These are phyloP conservation scores for Umbellularia californica DNA, from an alignment of 164 flowering plant species.

Conservation along the genomic window DNA sequence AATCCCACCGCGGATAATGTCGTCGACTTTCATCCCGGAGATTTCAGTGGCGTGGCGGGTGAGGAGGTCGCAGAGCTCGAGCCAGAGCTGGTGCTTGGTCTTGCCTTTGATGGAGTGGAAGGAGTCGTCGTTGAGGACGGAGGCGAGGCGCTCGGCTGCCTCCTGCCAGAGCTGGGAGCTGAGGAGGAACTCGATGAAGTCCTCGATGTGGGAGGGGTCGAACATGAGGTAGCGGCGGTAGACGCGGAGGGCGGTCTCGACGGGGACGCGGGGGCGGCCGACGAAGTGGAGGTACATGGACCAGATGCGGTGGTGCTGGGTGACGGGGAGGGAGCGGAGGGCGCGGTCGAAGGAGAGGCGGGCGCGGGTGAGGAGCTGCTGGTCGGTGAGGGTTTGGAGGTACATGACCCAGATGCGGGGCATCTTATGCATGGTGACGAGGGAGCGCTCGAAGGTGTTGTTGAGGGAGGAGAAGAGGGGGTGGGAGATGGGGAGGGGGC, in stretches of 20 bases:
- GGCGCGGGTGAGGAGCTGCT: constrained; percentile 56
- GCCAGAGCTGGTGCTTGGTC: constrained; percentile 80
- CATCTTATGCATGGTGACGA: constrained; percentile 96
- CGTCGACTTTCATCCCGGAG: constrained; percentile 90
- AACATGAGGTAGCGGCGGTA: constrained; percentile 87
- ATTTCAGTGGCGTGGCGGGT: constrained; percentile 71
- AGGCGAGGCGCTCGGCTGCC: constrained; percentile 78
- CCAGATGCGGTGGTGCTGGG: constrained; percentile 96
- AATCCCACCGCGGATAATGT: constrained; percentile 89
- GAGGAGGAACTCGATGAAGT: constrained; percentile 81
- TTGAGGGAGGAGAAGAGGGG: constrained; percentile 57
- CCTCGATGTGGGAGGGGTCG: constrained; percentile 88
- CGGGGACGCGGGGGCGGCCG: constrained; percentile 70
- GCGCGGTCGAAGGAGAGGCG: constrained; percentile 80
- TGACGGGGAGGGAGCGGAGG: constrained; percentile 82
- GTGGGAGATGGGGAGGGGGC: constrained; percentile 55
- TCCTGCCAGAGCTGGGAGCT: constrained; percentile 77
- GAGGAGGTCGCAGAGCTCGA: constrained; percentile 84
- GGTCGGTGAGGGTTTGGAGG: constrained; percentile 51
- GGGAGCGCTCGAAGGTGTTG: constrained; percentile 87
- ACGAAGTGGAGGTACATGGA: constrained; percentile 66
- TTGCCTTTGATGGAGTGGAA: constrained; percentile 83
- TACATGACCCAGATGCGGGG: constrained; percentile 93
- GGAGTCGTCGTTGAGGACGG: constrained; percentile 78
- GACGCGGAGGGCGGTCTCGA: constrained; percentile 88